phyloP scores from a whole-genome alignment of 1,284 basidiomycete species.

The Heterobasidion irregulare region DNA sequence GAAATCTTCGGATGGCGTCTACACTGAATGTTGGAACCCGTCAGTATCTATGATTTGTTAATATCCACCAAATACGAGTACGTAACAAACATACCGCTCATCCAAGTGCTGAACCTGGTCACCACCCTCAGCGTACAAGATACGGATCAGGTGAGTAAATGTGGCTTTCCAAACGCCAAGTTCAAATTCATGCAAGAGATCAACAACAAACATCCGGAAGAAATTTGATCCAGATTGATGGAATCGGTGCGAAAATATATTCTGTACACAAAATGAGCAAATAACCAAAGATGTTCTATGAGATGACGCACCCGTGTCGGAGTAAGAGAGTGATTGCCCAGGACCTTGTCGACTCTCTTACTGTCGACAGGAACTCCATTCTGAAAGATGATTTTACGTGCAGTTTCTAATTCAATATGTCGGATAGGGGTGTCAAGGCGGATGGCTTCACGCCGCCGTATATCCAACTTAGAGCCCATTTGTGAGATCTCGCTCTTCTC shows the following conservation, averaged over 20 bases:
- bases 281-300: not conserved
- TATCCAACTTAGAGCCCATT: conserved; percentile 10
- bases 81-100: not conserved
- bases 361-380: not conserved
- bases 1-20: conserved; percentile 18
- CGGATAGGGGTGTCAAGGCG: not conserved
- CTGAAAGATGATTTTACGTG: not conserved
- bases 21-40: conserved; percentile 19
- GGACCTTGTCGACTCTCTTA: not conserved
- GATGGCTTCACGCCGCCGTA: not conserved
- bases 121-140: not conserved
- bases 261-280: not conserved
- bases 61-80: not conserved
- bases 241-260: conserved; percentile 2
- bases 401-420: not conserved
- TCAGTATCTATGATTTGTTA: conserved; percentile 12
- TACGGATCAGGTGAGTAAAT: conserved; percentile 2
- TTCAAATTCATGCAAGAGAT: conserved; percentile 17
- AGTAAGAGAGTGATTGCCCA: not conserved
- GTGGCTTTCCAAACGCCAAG: conserved; percentile 16
- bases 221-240: conserved; percentile 5
- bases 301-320: not conserved
- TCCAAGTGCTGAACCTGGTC: not conserved
- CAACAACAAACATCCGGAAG: conserved; percentile 10
- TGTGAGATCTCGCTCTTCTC: conserved; percentile 3